Evolutionary conservation across 2,329 filamentous ascomycete species (phyloP), one percentile per base, ranked within the genome.

Genomic region (Pestalotiopsis sp.): DNA sequence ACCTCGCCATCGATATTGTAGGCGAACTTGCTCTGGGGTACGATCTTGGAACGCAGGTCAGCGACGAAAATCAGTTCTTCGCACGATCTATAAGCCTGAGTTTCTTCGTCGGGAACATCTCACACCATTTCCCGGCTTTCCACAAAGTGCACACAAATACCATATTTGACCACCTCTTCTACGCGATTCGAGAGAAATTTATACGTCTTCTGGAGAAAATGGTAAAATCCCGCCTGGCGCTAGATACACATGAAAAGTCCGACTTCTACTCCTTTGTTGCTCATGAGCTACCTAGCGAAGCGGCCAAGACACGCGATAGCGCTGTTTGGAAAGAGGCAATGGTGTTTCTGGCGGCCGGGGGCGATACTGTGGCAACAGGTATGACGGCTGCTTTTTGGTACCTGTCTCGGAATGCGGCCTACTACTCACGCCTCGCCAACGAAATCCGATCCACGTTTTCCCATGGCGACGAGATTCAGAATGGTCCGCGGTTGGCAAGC

Each of bases 371-470:
- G 1, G 75, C 78, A 0, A 79, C 75, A 2, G 74, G 78, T 2
- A 70, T 78, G 3, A 64, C 77, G 5, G 78, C 77, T 1, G 71
- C 73, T 1, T 74, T 82, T 63, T 82, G 80, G 73, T 82, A 81
- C 68, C 69, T 82, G 3, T 69, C 73, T 4, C 74, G 71, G 49
- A 73, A 81, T 52, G 74, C 77, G 0, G 14, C 70, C 1, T 71
- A 72, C 3, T 75, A 80, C 17, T 65, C 68, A 2, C 76, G 73
- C 25, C 73, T 79, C 7, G 73, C 74, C 0, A n/a, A 71, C 2
- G 79, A 82, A 66, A 73, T 82, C 56, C 76, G 76, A 12, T 69
- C 64, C n/a, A 72, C 72, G 1, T 85, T 85, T 69, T 71, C 71
- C 0, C 75, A 77, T 7, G 68, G 69, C 23, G 71, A 69, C 2